A percentile compares a stretch with the other conserved stretches of the same genome.
Conservation (phyloP, 2,329 filamentous ascomycete species). For the Fusarium hostae region DNA sequence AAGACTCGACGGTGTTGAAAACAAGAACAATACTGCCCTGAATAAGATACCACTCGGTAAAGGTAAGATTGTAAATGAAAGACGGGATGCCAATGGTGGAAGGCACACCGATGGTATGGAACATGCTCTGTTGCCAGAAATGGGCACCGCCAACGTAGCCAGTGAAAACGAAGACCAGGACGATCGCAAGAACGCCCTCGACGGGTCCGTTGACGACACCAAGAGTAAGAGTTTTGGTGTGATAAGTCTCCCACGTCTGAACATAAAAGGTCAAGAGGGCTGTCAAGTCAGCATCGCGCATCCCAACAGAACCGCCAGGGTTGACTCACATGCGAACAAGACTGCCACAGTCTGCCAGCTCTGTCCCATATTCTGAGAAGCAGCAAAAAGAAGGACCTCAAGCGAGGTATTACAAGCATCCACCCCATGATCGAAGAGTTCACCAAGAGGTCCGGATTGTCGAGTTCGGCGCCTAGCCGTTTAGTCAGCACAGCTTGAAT, state of each 20-base stretch:
- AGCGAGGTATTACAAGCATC: conserved; percentile 97
- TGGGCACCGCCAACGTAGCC: conserved; percentile 86
- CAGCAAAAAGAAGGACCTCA: conserved; percentile 91
- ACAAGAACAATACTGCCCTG: conserved; percentile 85
- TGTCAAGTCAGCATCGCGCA: conserved; percentile 48
- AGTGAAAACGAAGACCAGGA: conserved; percentile 83
- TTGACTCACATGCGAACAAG: conserved; percentile 79
- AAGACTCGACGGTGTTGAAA: conserved; percentile 84
- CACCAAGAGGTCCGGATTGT: conserved; percentile 92
- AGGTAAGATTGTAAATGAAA: conserved; percentile 80
- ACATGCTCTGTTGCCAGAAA: conserved; percentile 91
- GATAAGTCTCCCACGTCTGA: conserved; percentile 99
- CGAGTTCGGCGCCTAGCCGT: conserved; percentile 77
- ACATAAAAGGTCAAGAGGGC: conserved; percentile 96
- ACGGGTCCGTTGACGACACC: conserved; percentile 94
- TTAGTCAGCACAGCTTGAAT: conserved; percentile 11
- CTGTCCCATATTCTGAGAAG: conserved; percentile 91
- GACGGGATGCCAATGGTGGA: conserved; percentile 72
- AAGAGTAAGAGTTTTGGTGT: conserved; percentile 93
- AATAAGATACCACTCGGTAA: conserved; percentile 92
- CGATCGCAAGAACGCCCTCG: conserved; percentile 89
- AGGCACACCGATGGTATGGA: conserved; percentile 76
- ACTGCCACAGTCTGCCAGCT: conserved; percentile 87
- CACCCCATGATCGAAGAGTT: conserved; percentile 97
- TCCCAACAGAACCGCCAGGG: not conserved